Conservation (phyloP, 345 rosid species). For the Melaleuca quinquenervia region DNA sequence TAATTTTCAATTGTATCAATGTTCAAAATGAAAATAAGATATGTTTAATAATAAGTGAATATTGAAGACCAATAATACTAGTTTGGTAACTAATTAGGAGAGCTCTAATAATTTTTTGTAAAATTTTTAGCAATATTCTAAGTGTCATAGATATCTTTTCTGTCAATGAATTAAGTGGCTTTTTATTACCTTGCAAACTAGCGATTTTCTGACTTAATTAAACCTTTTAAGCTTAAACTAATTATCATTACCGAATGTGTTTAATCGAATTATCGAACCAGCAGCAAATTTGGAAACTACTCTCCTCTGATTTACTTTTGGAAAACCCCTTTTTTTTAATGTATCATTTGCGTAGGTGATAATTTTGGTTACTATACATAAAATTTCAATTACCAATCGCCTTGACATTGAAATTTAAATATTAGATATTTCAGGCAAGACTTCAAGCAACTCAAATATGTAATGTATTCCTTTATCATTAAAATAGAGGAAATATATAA, state of each 20-base stretch:
- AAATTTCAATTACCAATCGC: too few species aligned
- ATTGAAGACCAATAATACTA: background rate
- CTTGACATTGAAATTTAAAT: background rate
- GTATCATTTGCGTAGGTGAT: background rate
- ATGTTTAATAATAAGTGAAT: too few species aligned
- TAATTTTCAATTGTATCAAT: background rate
- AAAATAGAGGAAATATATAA: too few species aligned
- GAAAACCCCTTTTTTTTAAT: background rate
- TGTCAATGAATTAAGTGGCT: too few species aligned
- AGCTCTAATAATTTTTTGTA: background rate
- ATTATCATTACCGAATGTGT: fast-evolving
- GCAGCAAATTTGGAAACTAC: background rate
- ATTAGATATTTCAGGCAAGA: too few species aligned
- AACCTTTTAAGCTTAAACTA: too few species aligned
- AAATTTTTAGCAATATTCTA: background rate
- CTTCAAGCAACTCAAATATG: background rate
- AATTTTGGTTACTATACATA: too few species aligned
- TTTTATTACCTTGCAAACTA: background rate
- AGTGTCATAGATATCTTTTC: too few species aligned
- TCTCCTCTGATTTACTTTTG: fast-evolving
- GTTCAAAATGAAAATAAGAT: background rate
- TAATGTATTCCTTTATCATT: too few species aligned
- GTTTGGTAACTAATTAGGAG: background rate
- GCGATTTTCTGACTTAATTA: background rate
- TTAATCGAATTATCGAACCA: background rate